Percentiles rank a stretch among this genome's conserved stretches.
These are phyloP conservation scores for Fraxinus dipetala DNA, from an alignment of 305 asterid species.

Conservation along the genomic window DNA sequence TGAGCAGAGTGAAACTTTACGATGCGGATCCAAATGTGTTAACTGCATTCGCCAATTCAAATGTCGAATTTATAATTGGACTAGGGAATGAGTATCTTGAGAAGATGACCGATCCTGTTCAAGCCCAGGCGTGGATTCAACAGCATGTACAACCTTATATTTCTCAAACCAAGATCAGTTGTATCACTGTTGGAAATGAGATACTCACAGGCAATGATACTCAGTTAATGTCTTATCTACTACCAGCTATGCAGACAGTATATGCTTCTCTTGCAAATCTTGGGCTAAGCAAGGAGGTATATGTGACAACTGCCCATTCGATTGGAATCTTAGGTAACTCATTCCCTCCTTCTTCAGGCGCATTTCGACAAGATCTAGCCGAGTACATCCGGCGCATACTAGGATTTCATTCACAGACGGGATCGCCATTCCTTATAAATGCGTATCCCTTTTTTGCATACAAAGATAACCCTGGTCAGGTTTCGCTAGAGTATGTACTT, in stretches of 20 bases:
- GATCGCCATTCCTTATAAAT: slow-evolving; percentile 68
- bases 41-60: slow-evolving; percentile 60
- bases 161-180: slow-evolving; percentile 56
- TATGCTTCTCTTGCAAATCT: slow-evolving; percentile 50
- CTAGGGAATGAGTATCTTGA: slow-evolving; percentile 67
- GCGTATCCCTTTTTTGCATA: slow-evolving; percentile 83
- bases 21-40: slow-evolving; percentile 74
- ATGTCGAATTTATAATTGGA: slow-evolving; percentile 66
- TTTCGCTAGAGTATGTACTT: slow-evolving; percentile 61
- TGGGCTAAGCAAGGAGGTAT: slow-evolving; percentile 52
- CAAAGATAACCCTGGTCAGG: slow-evolving; percentile 50
- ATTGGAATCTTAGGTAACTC: slow-evolving; percentile 51
- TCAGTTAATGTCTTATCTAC: slow-evolving; percentile 43
- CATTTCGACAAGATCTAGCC: slow-evolving; percentile 49
- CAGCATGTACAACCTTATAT: slow-evolving; percentile 62
- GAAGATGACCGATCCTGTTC: slow-evolving; percentile 53
- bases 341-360: slow-evolving; percentile 77
- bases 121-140: slow-evolving; percentile 73
- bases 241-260: slow-evolving; percentile 73
- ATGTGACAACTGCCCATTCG: slow-evolving; percentile 74
- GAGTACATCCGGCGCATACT: slow-evolving; percentile 54
- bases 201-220: slow-evolving; percentile 57
- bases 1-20: slow-evolving; percentile 71
- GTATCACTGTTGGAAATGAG: slow-evolving; percentile 76
- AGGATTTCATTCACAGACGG: slow-evolving; percentile 55